Conservation (phyloP, 257 asterid species). For the Petunia axillaris region DNA sequence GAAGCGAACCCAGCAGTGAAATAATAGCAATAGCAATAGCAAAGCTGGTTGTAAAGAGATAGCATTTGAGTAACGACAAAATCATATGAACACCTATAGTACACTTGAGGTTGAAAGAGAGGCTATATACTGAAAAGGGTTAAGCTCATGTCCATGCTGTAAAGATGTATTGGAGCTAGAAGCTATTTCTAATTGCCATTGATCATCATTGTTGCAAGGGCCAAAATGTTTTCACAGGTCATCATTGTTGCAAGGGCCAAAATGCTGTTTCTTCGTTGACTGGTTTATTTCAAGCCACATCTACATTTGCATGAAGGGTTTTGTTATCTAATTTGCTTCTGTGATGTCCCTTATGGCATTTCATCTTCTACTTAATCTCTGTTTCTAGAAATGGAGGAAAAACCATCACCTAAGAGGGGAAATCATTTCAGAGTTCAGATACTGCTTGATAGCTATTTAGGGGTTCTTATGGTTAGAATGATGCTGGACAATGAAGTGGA, state of each 20-base stretch:
- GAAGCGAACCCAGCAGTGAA: conserved; percentile 7
- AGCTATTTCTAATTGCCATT: conserved; percentile 10
- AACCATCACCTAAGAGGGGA: neutral
- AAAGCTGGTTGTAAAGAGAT: neutral
- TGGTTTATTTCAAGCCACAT: conserved; percentile 12
- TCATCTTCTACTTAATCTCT: neutral
- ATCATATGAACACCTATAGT: neutral
- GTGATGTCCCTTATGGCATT: conserved; percentile 1
- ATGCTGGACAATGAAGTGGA: neutral
- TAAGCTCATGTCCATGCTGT: conserved; percentile 1
- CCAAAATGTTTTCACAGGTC: neutral
- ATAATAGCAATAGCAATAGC: neutral
- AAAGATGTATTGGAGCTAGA: neutral
- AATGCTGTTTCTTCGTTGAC: neutral
- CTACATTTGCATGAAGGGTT: conserved; percentile 2
- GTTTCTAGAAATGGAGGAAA: neutral
- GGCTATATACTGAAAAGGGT: neutral
- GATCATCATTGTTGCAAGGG: conserved; percentile 13
- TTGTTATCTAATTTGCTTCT: neutral
- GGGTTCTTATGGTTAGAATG: neutral
- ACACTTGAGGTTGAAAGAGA: conserved; percentile 10
- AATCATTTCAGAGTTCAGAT: conserved; percentile 9
- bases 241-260: neutral
- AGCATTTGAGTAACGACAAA: neutral
- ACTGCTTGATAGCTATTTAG: neutral